Evolutionary conservation across 257 asterid species (phyloP), one percentile per base, ranked within the genome.

Genomic region (Solanum chiquidenum): DNA sequence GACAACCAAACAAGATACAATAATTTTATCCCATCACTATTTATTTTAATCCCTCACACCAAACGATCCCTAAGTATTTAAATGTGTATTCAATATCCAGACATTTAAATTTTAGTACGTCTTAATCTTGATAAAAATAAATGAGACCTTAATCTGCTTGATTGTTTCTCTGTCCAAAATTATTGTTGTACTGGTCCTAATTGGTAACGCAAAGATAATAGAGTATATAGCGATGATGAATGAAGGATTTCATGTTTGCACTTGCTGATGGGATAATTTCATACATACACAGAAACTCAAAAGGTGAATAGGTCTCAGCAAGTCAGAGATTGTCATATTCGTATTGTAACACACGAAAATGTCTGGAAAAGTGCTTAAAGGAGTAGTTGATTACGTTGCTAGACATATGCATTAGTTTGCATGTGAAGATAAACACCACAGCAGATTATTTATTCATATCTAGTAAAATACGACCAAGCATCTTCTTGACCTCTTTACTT

Each of bases 401-500:
- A 79, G 2, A 80, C 68, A 46, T 46, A 35, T 10, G 62, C 85
- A 80, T 9, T 44, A 46, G 6, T 16, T 62, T 8, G 85, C 68
- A 44, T 46, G 85, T 27, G 85, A 44, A 80, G 16, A 79, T 25
- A 80, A 46, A 52, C 23, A 80, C 40, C 85, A 80, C 85, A 46
- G 42, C 68, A 3, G 85, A 80, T 27, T 44, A 46, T 29, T 80
- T 80, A 46, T 80, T 29, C 11, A 80, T 44, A 46, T 44, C 64
- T 25, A 80, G 29, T 80, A 29, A 80, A 46, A 80, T 29, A 46
- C n/a, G 52, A 46, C n/a, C 86, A 68, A n/a, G 83, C 79, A 84
- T 90, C 88, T 46, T 80, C 37, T 20, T 14, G 68, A 72, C 64
- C 27, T 46, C 68, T 83, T 83, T 88, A 92, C 77, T 92, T 83